Percentiles rank a stretch among this genome's conserved stretches.
These are phyloP conservation scores for Rhodotorula diobovata DNA, from an alignment of 768 basidiomycete genomes.

Conservation along the genomic window DNA sequence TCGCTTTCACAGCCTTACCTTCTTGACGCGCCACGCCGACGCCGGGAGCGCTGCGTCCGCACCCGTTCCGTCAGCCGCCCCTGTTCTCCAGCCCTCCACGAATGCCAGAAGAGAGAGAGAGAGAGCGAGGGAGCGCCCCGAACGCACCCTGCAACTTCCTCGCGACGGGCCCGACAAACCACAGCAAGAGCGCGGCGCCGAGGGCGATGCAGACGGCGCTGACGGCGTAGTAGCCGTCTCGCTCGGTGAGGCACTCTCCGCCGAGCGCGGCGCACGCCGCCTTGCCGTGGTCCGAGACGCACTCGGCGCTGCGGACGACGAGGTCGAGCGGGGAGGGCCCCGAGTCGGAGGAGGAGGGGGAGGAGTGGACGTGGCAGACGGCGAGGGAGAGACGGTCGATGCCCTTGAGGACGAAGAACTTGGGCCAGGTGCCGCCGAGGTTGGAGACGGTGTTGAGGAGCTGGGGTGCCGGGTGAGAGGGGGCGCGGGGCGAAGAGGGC, in stretches of 20 bases:
- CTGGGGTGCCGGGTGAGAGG: neutral
- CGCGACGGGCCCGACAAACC: conserved; percentile 78
- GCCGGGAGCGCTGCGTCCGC: neutral
- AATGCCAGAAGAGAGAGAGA: neutral
- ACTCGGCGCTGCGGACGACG: conserved; percentile 58
- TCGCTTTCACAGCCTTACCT: neutral
- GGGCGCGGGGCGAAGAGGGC: conserved; percentile 45
- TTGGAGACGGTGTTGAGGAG: conserved; percentile 91
- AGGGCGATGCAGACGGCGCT: conserved; percentile 71
- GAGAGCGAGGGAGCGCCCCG: neutral
- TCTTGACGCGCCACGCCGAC: neutral
- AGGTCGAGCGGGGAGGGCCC: no score
- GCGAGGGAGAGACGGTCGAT: conserved; percentile 85
- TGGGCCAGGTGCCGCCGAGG: conserved; percentile 97
- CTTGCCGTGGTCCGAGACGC: conserved; percentile 89
- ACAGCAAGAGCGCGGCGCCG: conserved; percentile 67
- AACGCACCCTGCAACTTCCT: conserved; percentile 60
- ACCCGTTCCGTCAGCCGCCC: neutral
- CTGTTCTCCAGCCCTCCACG: no score
- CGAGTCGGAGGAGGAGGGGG: conserved; percentile 44
- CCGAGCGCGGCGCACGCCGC: conserved; percentile 65
- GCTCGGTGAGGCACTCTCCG: conserved; percentile 74
- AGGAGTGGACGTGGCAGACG: conserved; percentile 63
- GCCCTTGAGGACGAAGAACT: conserved; percentile 90
- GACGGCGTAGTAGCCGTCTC: conserved; percentile 88